These are phyloP conservation scores for Fusarium poae DNA, from an alignment of 2,329 filamentous ascomycete genomes.

Conservation along the genomic window DNA sequence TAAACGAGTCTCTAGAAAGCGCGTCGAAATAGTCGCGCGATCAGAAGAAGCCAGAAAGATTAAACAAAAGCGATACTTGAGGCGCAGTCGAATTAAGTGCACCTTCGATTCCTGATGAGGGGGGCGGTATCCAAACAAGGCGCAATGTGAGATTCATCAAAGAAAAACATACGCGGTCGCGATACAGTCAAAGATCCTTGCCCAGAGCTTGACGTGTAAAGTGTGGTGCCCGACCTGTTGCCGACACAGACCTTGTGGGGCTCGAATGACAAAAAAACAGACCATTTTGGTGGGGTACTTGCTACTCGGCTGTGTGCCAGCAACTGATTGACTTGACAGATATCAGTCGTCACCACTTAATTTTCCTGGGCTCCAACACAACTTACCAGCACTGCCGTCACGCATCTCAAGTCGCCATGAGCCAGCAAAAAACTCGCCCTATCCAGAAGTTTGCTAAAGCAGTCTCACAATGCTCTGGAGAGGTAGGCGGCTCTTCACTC, in stretches of 20 bases:
- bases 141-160: slow-evolving; percentile 24
- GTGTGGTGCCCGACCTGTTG: slow-evolving; percentile 36
- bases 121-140: slow-evolving; percentile 36
- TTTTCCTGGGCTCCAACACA: not conserved
- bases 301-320: slow-evolving; percentile 4
- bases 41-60: not conserved
- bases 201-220: slow-evolving; percentile 44
- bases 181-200: slow-evolving; percentile 14
- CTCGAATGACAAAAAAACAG: not conserved
- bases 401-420: slow-evolving; percentile 41
- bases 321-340: slow-evolving; percentile 8
- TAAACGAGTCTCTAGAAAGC: not conserved
- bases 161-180: slow-evolving; percentile 48
- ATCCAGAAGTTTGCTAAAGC: slow-evolving; percentile 68
- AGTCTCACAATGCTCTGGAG: slow-evolving; percentile 67
- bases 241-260: slow-evolving; percentile 23
- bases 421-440: slow-evolving; percentile 55
- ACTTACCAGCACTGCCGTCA: not conserved
- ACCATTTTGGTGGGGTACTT: not conserved
- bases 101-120: slow-evolving; percentile 24
- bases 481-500: slow-evolving; percentile 57
- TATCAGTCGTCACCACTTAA: not conserved
- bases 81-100: slow-evolving; percentile 6
- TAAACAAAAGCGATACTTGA: slow-evolving; percentile 11
- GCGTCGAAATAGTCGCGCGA: not conserved